Percentiles rank a stretch among this genome's conserved stretches.
These are phyloP conservation scores for Geopyxis carbonaria DNA, from an alignment of 495 filamentous ascomycete genomes.

Conservation along the genomic window DNA sequence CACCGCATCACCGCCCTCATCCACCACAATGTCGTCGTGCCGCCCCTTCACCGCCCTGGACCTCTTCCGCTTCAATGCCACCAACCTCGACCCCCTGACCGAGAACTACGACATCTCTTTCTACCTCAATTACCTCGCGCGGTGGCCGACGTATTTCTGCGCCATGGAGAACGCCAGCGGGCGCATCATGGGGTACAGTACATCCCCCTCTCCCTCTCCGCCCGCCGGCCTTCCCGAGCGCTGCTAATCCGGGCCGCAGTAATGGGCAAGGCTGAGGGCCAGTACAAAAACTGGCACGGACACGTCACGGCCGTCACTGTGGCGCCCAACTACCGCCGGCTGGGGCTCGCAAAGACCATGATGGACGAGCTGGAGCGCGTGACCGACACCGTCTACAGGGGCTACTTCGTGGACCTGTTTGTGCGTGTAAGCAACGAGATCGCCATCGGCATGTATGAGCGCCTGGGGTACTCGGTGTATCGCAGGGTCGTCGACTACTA, in stretches of 20 bases:
- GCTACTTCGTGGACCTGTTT: slow-evolving; percentile 93
- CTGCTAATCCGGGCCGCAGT: slow-evolving; percentile 36
- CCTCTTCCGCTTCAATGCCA: slow-evolving; percentile 66
- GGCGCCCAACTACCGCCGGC: slow-evolving; percentile 64
- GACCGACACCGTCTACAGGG: slow-evolving; percentile 53
- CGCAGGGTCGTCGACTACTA: slow-evolving; percentile 82
- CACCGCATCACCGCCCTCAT: slow-evolving; percentile 1
- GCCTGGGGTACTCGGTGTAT: slow-evolving; percentile 79
- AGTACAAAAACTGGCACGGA: slow-evolving; percentile 92
- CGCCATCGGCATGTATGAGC: slow-evolving; percentile 73
- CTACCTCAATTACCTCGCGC: slow-evolving; percentile 85
- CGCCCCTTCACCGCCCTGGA: slow-evolving; percentile 54
- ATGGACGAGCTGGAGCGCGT: slow-evolving; percentile 60
- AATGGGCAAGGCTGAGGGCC: slow-evolving; percentile 85
- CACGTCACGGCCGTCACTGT: slow-evolving; percentile 95
- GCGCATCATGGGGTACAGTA: slow-evolving; percentile 86
- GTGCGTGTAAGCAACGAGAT: slow-evolving; percentile 75
- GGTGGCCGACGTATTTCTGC: slow-evolving; percentile 86
- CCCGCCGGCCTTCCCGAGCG: slow-evolving; percentile 3
- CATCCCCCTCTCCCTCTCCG: slow-evolving; percentile 19
- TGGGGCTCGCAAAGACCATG: slow-evolving; percentile 67
- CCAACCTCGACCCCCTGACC: slow-evolving; percentile 79
- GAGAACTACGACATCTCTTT: slow-evolving; percentile 92
- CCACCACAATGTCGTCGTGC: slow-evolving; percentile 43
- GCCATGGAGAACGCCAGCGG: slow-evolving; percentile 65